phyloP scores from a whole-genome alignment of 768 basidiomycete genomes.

The Psilocybe azurescens region DNA sequence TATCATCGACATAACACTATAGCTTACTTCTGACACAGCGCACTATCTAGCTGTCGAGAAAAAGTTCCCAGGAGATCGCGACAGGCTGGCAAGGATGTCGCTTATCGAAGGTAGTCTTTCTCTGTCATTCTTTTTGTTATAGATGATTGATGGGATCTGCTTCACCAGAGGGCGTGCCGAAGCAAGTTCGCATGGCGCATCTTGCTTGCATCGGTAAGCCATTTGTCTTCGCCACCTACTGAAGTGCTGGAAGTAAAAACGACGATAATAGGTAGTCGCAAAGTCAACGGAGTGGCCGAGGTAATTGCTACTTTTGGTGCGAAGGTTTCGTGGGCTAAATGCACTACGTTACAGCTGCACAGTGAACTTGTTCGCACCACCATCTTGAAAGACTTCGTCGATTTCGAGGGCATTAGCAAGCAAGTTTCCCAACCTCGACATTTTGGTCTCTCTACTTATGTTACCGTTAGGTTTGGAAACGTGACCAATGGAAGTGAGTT shows the following conservation, averaged over 20 bases:
- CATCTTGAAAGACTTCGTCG: constrained; percentile 91
- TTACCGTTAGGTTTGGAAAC: constrained; percentile 69
- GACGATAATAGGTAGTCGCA: constrained; percentile 61
- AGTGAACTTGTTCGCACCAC: constrained; percentile 86
- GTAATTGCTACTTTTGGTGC: constrained; percentile 33
- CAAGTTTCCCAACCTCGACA: constrained; percentile 33
- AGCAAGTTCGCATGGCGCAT: constrained; percentile 90
- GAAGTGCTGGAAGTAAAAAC: background rate
- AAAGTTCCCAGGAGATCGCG: constrained; percentile 88
- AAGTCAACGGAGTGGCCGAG: constrained; percentile 97
- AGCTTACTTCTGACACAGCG: background rate
- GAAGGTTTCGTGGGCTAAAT: background rate
- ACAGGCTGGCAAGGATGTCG: constrained; percentile 83
- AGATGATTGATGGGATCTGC: background rate
- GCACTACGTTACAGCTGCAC: constrained; percentile 60
- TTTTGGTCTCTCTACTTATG: background rate
- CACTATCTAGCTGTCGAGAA: constrained; percentile 72
- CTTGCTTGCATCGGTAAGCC: constrained; percentile 79
- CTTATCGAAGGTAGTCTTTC: constrained; percentile 77
- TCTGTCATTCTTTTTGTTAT: background rate
- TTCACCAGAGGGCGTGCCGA: constrained; percentile 77
- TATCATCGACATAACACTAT: background rate
- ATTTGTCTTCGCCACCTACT: constrained; percentile 15
- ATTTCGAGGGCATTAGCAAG: constrained; percentile 89
- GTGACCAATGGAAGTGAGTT: constrained; percentile 91